Evolutionary conservation across 768 basidiomycete genomes (phyloP), one percentile per base, ranked within the genome.

Genomic region (Tylopilus subfusipes): DNA sequence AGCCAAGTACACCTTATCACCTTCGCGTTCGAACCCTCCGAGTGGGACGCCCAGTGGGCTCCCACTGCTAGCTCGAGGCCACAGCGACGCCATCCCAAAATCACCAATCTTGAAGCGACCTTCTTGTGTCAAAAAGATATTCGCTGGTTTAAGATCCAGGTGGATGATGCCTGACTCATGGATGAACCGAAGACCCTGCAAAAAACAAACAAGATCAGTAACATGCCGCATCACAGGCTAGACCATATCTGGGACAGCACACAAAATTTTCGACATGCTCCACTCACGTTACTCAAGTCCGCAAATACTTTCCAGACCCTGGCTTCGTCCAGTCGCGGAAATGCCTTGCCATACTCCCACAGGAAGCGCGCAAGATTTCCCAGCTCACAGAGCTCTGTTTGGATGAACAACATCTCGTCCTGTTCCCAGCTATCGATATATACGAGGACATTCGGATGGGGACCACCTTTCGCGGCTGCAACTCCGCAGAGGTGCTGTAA

Each of bases 351-450:
- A 66, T 93, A 93, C 72, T 92, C 88, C 79, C 88, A 88, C 60
- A 99, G 75, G 78, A 98, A 98, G 60, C 81, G 84, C 5, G 86
- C 85, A 61, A 99, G 83, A 73, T 93, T 97, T 58, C 97, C 97
- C 63, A 89, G 81, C 67, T 88, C 88, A 74, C 97, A 98, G 33
- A 99, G 80, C 68, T 96, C 93, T 4, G 97, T 98, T 62, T 86
- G 90, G 63, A 99, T 98, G 73, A 82, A 98, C 24, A 98, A 75
- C 46, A 82, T 80, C 48, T 90, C 86, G 49, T 86, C 83, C 68
- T 97, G 87, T 72, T 99, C 97, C 97, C 97, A 98, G 58, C 92
- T 94, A 73, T 97, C 93, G 56, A 93, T 78, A 64, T 94, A 96
- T 18, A 80, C 81, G 31, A 99, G 79, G 16, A 98, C 85, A 70